These are phyloP conservation scores for Sistotremastrum niveocremeum DNA, from an alignment of 768 basidiomycete species.

Conservation along the genomic window DNA sequence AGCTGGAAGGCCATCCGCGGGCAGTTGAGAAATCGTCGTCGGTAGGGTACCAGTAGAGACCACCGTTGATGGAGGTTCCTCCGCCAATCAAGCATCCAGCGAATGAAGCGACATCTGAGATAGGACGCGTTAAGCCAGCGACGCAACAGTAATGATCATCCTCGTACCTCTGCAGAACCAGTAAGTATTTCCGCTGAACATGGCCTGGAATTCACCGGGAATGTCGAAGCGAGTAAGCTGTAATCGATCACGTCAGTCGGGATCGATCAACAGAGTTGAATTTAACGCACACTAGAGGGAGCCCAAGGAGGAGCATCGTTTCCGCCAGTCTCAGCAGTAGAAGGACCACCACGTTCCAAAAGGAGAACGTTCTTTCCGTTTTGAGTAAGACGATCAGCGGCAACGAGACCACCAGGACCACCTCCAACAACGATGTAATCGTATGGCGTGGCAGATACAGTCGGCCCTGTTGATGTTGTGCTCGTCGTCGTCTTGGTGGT, in stretches of 20 bases:
- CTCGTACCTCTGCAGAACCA: conserved; percentile 50
- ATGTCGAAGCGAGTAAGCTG: conserved; percentile 55
- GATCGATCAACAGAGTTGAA: too few species aligned
- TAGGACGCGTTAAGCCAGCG: neutral
- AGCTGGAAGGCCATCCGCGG: conserved; percentile 41
- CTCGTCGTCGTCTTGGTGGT: conserved; percentile 26
- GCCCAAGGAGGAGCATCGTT: conserved; percentile 40
- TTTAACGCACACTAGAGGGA: neutral
- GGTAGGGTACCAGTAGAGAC: conserved; percentile 42
- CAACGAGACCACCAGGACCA: conserved; percentile 45
- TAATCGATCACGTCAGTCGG: neutral
- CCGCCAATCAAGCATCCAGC: conserved; percentile 54
- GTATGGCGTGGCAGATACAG: conserved; percentile 11
- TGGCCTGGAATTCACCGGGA: conserved; percentile 50
- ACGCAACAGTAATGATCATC: neutral
- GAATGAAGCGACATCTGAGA: conserved; percentile 40
- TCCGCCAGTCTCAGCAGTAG: conserved; percentile 44
- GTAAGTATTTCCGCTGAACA: conserved; percentile 42
- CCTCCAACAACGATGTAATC: conserved; percentile 34
- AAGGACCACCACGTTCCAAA: conserved; percentile 51
- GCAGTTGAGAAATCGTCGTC: conserved; percentile 34
- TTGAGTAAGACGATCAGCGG: conserved; percentile 45
- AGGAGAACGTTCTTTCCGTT: conserved; percentile 50
- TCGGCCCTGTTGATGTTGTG: conserved; percentile 27
- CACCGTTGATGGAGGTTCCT: conserved; percentile 51